phyloP scores from a whole-genome alignment of 2,329 filamentous ascomycete genomes.

The Triangularia verruculosa region DNA sequence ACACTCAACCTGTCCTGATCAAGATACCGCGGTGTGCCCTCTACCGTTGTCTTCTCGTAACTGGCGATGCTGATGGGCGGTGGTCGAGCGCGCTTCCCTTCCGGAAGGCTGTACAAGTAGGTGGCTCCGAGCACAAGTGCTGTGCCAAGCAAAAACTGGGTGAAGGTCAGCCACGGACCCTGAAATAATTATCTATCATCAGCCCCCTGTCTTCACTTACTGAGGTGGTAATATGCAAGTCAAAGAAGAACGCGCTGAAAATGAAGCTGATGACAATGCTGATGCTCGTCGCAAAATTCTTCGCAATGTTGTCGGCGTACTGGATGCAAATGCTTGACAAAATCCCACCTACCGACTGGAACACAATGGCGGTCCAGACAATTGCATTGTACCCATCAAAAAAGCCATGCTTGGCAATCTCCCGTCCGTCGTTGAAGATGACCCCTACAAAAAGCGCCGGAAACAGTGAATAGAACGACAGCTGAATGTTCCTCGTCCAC shows the following conservation, averaged over 20 bases:
- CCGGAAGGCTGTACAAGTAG: conserved; percentile 75
- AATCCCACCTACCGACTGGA: conserved; percentile 82
- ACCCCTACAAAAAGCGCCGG: conserved; percentile 85
- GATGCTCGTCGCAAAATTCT: conserved; percentile 90
- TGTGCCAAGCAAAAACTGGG: conserved; percentile 78
- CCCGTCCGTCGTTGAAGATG: conserved; percentile 79
- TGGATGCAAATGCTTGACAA: conserved; percentile 79
- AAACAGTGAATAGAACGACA: conserved; percentile 91
- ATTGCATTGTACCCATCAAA: conserved; percentile 93
- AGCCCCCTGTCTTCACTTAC: conserved; percentile 55
- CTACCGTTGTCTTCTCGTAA: conserved; percentile 72
- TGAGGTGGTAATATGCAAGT: conserved; percentile 68
- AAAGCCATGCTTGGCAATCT: conserved; percentile 81
- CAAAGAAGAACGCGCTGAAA: conserved; percentile 81
- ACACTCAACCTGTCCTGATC: conserved; percentile 36
- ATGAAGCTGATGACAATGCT: conserved; percentile 86
- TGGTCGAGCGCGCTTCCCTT: conserved; percentile 58
- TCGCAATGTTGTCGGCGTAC: conserved; percentile 84
- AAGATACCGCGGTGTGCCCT: conserved; percentile 41
- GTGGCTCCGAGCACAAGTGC: conserved; percentile 75
- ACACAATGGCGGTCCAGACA: conserved; percentile 79
- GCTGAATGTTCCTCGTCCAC: conserved; percentile 92
- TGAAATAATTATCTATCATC: no score
- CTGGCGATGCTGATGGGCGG: conserved; percentile 66
- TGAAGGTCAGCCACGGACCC: conserved; percentile 11